These are phyloP conservation scores for Candida dajiaensis DNA, from an alignment of 805 yeast species.

Conservation along the genomic window DNA sequence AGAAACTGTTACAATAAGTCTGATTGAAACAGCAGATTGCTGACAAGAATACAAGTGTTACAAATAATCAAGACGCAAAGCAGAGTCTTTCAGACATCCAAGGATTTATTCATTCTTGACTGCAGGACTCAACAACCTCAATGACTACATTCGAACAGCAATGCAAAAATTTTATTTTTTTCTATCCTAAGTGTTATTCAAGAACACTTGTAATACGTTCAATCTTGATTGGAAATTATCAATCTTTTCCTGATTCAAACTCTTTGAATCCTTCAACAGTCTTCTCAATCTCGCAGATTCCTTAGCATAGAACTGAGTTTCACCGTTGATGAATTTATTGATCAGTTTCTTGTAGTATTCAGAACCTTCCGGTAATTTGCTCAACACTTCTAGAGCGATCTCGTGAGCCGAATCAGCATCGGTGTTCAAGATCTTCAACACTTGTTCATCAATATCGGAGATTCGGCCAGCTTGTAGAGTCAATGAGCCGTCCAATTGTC, in stretches of 20 bases:
- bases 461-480: conserved; percentile 24
- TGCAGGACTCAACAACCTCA: not conserved
- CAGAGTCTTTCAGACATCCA: conserved; percentile 46
- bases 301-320: conserved; percentile 31
- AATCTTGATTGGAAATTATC: conserved; percentile 46
- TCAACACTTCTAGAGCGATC: conserved; percentile 29
- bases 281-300: conserved; percentile 40
- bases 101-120: conserved; percentile 42
- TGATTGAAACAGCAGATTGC: conserved; percentile 48
- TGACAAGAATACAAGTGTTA: conserved; percentile 41
- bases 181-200: not conserved
- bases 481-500: conserved; percentile 33
- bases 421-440: conserved; percentile 23
- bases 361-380: conserved; percentile 18
- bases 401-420: conserved; percentile 15
- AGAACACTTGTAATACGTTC: conserved; percentile 36
- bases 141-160: too few species aligned
- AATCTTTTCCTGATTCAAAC: conserved; percentile 32
- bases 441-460: conserved; percentile 13
- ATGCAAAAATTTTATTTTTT: too few species aligned
- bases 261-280: conserved; percentile 29
- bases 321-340: conserved; percentile 39
- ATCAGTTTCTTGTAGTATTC: conserved; percentile 46
- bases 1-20: conserved; percentile 40
- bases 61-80: conserved; percentile 41